phyloP scores from a whole-genome alignment of 192 early-diverging fungal species.

The Rhizophagus prolifer region DNA sequence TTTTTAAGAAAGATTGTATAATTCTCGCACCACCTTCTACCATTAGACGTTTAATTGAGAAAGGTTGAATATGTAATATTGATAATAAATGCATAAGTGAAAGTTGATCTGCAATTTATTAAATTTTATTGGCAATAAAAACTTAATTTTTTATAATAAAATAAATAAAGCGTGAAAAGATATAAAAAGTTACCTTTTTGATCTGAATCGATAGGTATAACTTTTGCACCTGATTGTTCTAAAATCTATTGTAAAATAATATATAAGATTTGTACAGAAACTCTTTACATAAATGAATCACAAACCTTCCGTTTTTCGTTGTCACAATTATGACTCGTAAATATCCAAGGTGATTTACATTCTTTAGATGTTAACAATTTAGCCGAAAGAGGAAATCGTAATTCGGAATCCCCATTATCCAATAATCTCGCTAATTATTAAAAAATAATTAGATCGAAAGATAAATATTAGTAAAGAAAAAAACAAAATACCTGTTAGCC shows the following conservation, averaged over 20 bases:
- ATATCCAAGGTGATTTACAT: slow-evolving; percentile 53
- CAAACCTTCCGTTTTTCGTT: slow-evolving; percentile 23
- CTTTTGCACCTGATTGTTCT: slow-evolving; percentile 59
- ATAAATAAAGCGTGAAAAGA: too few species aligned
- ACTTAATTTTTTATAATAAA: not conserved
- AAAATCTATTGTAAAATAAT: slow-evolving; percentile 31
- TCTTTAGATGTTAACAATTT: slow-evolving; percentile 50
- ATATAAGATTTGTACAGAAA: not conserved
- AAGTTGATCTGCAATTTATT: slow-evolving; percentile 25
- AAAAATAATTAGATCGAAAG: not conserved
- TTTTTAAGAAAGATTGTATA: slow-evolving; percentile 63
- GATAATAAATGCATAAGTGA: slow-evolving; percentile 31
- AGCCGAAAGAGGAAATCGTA: slow-evolving; percentile 61
- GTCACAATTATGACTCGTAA: slow-evolving; percentile 40
- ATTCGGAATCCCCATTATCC: slow-evolving; percentile 51
- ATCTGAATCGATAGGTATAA: slow-evolving; percentile 46
- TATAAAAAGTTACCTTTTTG: slow-evolving; percentile 34
- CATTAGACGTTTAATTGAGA: slow-evolving; percentile 65
- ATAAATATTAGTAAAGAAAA: not conserved
- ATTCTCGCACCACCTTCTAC: slow-evolving; percentile 85
- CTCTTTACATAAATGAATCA: not conserved
- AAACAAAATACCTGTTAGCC: slow-evolving; percentile 51
- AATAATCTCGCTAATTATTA: slow-evolving; percentile 26
- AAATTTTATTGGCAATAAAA: not conserved
- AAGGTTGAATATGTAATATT: slow-evolving; percentile 11